Base-by-base conservation (phyloP, 1,284 basidiomycete genomes). In the Naganishia albida region DNA sequence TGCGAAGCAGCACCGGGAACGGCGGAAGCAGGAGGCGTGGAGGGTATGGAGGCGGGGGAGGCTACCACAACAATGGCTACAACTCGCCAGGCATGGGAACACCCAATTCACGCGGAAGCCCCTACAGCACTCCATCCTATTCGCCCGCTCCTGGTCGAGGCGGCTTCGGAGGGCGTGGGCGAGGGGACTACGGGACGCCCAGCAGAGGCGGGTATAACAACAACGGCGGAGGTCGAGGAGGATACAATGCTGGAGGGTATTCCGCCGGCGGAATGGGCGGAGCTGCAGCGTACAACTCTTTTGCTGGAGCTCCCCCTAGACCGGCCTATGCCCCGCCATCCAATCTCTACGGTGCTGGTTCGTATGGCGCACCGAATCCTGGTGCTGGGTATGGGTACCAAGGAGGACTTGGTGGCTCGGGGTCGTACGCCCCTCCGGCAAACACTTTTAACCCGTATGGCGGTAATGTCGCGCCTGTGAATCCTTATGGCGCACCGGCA, bases 1-100 rank as follows among this genome's bases (percentile, higher is more conserved):
- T 85, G 1, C 77, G 83, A 25, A 74, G 83, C 2, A 84, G 82
- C 1, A 34, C 34, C 10, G 75, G 77, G 18, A 73, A 73, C 10
- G 72, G 75, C 60, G 68, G 70, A 7, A 67, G 72, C 2, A 70
- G 71, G 34, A 68, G 76, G 4, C 73, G 80, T 3, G 77, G 80
- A 15, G 77, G 82, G 16, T 65, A 66, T 28, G 68, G 70, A 8
- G 67, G 69, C 42, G 67, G 68, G 25, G 70, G 65, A 3, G 49
- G 55, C 2, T 64, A 63, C 44, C 57, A 65, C 39, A 64, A 67
- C 26, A 52, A 46, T 38, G 55, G 43, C 34, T 52, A 64, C 51
- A 62, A 56, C 39, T 55, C 49, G 46, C 59, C 60, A 28, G 54
- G 63, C 8, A 53, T 40, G 55, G 63, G 60, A 44, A 64, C 34